Conservation (phyloP, 75 land plant genomes). For the Picea sitchensis region DNA sequence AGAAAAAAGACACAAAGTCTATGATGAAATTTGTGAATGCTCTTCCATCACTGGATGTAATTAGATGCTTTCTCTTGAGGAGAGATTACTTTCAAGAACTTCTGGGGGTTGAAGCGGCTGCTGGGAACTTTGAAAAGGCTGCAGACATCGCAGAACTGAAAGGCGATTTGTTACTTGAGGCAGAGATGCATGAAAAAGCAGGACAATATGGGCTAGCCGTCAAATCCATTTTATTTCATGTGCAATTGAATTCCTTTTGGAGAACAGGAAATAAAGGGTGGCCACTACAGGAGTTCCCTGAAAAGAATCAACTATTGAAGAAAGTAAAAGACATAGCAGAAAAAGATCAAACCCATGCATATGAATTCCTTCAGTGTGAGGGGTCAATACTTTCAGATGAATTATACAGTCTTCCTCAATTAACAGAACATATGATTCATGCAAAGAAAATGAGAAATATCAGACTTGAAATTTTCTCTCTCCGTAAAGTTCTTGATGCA, state of each 20-base stretch:
- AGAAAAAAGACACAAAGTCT: conserved; percentile 14
- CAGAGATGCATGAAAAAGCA: conserved; percentile 44
- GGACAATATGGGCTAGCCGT: conserved; percentile 23
- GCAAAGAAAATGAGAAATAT: too few relatives aligned
- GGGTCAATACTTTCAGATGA: conserved; percentile 20
- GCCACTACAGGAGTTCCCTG: conserved; percentile 32
- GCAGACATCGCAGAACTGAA: conserved; percentile 32
- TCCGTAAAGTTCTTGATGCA: too few relatives aligned
- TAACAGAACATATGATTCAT: too few relatives aligned
- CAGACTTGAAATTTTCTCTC: too few relatives aligned
- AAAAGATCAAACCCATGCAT: background rate
- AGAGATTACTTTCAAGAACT: conserved; percentile 40
- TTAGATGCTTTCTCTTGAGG: conserved; percentile 31
- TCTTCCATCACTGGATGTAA: conserved; percentile 31
- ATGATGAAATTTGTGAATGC: conserved; percentile 63
- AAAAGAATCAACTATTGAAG: conserved; percentile 22
- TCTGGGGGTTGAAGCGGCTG: conserved; percentile 34
- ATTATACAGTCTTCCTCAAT: too few relatives aligned
- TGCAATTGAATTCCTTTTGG: conserved; percentile 42
- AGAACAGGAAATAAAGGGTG: conserved; percentile 33
- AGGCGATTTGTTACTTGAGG: conserved; percentile 37
- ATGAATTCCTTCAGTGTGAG: conserved; percentile 15
- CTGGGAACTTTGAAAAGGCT: conserved; percentile 46
- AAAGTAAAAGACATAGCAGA: conserved; percentile 34
- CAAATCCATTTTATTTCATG: conserved; percentile 24